These are phyloP conservation scores for Saturnispora zaruensis DNA, from an alignment of 805 yeast species.

Conservation along the genomic window DNA sequence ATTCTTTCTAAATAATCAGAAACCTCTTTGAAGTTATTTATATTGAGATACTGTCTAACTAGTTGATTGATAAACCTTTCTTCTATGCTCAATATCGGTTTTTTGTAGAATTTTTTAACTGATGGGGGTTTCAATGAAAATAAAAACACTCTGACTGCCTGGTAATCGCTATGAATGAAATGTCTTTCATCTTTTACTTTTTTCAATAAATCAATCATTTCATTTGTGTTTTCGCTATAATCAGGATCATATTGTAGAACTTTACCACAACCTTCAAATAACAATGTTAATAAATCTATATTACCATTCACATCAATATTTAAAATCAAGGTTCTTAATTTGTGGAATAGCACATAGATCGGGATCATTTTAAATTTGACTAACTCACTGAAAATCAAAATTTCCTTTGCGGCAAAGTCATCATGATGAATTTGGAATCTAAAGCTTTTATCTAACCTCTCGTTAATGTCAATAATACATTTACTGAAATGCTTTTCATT, in stretches of 20 bases:
- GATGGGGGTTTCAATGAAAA: constrained; percentile 49
- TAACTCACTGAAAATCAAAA: constrained; percentile 63
- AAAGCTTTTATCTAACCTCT: constrained; percentile 49
- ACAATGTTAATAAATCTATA: constrained; percentile 57
- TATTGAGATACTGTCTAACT: constrained; percentile 42
- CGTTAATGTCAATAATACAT: constrained; percentile 43
- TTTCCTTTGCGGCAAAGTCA: constrained; percentile 44
- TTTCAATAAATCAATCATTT: constrained; percentile 51
- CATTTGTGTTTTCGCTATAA: constrained; percentile 48
- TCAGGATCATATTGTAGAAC: constrained; percentile 51
- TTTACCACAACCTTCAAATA: constrained; percentile 69
- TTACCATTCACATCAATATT: constrained; percentile 45
- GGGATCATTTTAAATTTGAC: constrained; percentile 71
- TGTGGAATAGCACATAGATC: constrained; percentile 61
- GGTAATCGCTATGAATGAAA: constrained; percentile 45
- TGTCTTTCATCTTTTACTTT: constrained; percentile 40
- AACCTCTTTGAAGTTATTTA: constrained; percentile 29
- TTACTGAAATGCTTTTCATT: constrained; percentile 42
- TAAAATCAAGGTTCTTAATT: constrained; percentile 51
- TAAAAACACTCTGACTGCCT: constrained; percentile 50
- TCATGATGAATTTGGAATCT: constrained; percentile 51
- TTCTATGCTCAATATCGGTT: constrained; percentile 31
- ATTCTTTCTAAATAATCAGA: constrained; percentile 34
- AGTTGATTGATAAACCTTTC: constrained; percentile 43
- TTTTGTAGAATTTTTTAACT: constrained; percentile 26